Evolutionary conservation across 176 grass and related monocot species (phyloP).

Genomic region (Miscanthus lutarioriparius): DNA sequence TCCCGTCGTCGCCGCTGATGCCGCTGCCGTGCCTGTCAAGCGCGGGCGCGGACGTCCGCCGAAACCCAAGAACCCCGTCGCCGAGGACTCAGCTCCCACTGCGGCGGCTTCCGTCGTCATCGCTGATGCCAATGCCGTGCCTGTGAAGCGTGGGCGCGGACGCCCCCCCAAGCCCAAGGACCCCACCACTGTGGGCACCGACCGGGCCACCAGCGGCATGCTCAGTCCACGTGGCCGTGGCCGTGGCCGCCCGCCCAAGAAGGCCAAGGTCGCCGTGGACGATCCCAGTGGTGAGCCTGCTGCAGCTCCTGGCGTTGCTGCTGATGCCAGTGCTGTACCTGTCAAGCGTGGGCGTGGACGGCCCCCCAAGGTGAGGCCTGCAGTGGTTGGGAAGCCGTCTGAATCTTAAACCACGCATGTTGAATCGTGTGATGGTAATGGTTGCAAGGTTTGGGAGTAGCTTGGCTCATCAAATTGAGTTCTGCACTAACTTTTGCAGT

Average conservation of each 20-base stretch:
- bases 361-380: slow-evolving; percentile 61
- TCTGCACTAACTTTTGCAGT: not conserved
- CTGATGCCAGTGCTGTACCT: not conserved
- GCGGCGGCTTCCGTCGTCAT: not conserved
- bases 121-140: not conserved
- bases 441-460: slow-evolving; percentile 19
- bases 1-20: not conserved
- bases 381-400: not conserved
- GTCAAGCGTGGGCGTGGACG: slow-evolving; percentile 74
- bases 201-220: slow-evolving; percentile 27
- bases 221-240: not conserved
- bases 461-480: not conserved
- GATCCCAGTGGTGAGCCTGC: not conserved
- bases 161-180: slow-evolving; percentile 62
- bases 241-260: slow-evolving; percentile 48
- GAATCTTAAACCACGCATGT: not conserved
- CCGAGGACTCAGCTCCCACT: not conserved
- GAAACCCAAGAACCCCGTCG: slow-evolving; percentile 46
- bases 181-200: not conserved
- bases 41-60: slow-evolving; percentile 47
- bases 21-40: slow-evolving; percentile 13
- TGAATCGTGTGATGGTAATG: slow-evolving; percentile 3
- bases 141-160: slow-evolving; percentile 71
- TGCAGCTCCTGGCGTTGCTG: not conserved
- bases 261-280: slow-evolving; percentile 26